Percentiles rank a stretch among this genome's conserved stretches.
These are phyloP conservation scores for Taiwanofungus camphoratus DNA, from an alignment of 1,284 basidiomycete genomes.

Conservation along the genomic window DNA sequence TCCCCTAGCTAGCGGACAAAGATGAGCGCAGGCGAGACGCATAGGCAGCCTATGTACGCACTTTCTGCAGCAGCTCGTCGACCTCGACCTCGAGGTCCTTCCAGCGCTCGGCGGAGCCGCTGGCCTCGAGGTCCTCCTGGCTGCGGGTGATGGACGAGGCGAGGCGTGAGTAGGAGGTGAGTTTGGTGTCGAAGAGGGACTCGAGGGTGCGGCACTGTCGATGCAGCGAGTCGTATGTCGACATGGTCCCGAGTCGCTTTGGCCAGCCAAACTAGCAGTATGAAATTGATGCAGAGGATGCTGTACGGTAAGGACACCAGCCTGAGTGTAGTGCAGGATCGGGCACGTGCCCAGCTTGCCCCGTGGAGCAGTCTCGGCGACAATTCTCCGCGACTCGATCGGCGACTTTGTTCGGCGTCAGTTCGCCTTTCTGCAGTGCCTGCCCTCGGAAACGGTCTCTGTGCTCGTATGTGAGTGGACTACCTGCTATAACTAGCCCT, in stretches of 20 bases:
- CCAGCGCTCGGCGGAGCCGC: conserved; percentile 65
- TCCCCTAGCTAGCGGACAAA: conserved; percentile 62
- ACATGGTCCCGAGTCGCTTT: conserved; percentile 47
- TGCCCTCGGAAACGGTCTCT: too few species aligned
- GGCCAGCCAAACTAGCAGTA: too few species aligned
- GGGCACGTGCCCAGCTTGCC: too few species aligned
- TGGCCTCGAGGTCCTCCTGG: conserved; percentile 62
- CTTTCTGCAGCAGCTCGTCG: conserved; percentile 85
- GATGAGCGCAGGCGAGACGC: not conserved
- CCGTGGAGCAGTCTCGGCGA: too few species aligned
- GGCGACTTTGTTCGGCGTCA: too few species aligned
- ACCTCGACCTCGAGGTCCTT: conserved; percentile 82
- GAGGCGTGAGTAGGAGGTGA: conserved; percentile 84
- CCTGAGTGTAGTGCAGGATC: too few species aligned
- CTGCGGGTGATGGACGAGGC: conserved; percentile 68
- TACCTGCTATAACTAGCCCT: too few species aligned
- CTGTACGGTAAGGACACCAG: not conserved
- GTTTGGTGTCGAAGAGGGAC: conserved; percentile 84
- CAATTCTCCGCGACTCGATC: too few species aligned
- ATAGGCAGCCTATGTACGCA: conserved; percentile 28
- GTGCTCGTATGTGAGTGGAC: too few species aligned
- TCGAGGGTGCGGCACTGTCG: conserved; percentile 89
- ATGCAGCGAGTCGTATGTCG: conserved; percentile 73
- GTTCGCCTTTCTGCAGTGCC: too few species aligned
- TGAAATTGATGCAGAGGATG: not conserved